phyloP scores from a whole-genome alignment of 2,329 filamentous ascomycete species.

The Rhynchosporium secalis region DNA sequence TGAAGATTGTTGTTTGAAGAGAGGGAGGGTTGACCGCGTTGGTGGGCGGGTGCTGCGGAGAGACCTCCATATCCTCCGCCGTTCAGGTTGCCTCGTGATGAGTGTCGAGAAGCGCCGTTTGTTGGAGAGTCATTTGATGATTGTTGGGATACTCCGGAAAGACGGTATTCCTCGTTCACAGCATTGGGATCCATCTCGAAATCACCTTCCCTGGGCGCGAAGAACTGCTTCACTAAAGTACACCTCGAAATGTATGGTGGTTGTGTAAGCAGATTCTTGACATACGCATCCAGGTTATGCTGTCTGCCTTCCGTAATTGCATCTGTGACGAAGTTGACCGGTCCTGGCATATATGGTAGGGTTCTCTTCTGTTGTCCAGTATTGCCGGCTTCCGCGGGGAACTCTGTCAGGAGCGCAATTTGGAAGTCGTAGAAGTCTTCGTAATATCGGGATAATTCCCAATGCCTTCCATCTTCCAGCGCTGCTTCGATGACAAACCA shows the following conservation, averaged over 20 bases:
- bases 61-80: conserved; percentile 53
- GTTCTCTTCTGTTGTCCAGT: conserved; percentile 75
- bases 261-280: conserved; percentile 85
- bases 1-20: conserved; percentile 25
- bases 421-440: conserved; percentile 99
- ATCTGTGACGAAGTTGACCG: conserved; percentile 97
- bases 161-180: conserved; percentile 67
- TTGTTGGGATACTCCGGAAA: conserved; percentile 69
- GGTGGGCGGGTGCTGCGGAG: conserved; percentile 49
- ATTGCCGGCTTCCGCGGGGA: conserved; percentile 90
- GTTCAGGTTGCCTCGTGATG: conserved; percentile 64
- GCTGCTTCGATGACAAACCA: conserved; percentile 96
- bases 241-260: conserved; percentile 82
- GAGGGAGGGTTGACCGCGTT: conserved; percentile 44
- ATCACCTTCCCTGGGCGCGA: conserved; percentile 85
- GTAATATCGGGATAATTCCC: conserved; percentile 93
- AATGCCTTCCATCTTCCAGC: conserved; percentile 86
- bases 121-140: conserved; percentile 64
- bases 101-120: conserved; percentile 62
- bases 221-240: conserved; percentile 84
- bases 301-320: conserved; percentile 91
- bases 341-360: conserved; percentile 95
- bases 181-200: conserved; percentile 82
- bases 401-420: conserved; percentile 88
- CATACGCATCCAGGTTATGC: conserved; percentile 91